Evolutionary conservation across 257 asterid species (phyloP).

Genomic region (Jacaranda mimosifolia): DNA sequence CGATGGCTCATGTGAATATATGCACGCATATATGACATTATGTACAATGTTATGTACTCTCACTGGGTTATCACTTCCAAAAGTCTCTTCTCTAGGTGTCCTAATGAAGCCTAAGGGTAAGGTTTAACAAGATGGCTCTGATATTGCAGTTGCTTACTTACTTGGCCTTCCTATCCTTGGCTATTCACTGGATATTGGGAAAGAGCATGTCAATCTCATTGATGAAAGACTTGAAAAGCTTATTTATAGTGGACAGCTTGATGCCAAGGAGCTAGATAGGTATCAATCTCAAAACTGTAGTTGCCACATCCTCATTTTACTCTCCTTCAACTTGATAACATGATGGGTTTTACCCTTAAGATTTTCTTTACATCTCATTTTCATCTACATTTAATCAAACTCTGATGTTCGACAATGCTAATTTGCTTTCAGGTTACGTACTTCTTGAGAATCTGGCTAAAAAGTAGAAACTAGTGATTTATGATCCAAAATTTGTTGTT

Average conservation of each 20-base stretch:
- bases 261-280: conserved; percentile 95
- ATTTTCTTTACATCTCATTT: neutral
- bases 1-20: too few relatives aligned
- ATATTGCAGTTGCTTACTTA: conserved; percentile 75
- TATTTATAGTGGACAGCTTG: conserved; percentile 95
- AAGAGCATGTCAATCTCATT: conserved; percentile 91
- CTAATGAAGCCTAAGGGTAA: neutral
- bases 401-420: neutral
- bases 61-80: neutral
- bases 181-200: conserved; percentile 91
- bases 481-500: neutral
- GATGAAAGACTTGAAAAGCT: conserved; percentile 87
- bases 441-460: neutral
- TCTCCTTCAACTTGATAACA: conserved; percentile 1
- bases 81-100: neutral
- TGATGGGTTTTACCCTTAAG: neutral
- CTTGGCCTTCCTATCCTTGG: conserved; percentile 94
- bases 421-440: neutral
- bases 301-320: neutral
- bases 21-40: too few relatives aligned
- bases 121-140: conserved; percentile 21
- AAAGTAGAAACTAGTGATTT: neutral
- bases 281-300: conserved; percentile 37
- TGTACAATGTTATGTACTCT: neutral
- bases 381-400: neutral